phyloP scores from a whole-genome alignment of 169 alveolate genomes.

The Perkinsus olseni region DNA sequence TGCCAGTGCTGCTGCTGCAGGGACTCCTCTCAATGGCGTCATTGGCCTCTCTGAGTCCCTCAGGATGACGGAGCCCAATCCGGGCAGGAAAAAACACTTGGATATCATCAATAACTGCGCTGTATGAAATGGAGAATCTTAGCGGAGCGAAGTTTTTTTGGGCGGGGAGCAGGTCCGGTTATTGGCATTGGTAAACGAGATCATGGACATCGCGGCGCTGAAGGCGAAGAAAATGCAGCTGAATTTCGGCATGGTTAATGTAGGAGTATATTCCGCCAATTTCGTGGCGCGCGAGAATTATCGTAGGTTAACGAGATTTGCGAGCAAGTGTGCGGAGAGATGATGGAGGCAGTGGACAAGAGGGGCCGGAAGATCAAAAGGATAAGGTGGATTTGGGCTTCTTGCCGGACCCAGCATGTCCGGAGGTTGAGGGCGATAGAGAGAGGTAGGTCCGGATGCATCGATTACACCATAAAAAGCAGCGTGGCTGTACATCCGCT shows the following conservation, averaged over 20 bases:
- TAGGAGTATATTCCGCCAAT: neutral
- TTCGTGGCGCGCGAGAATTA: neutral
- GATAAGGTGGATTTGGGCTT: neutral
- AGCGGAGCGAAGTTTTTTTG: neutral
- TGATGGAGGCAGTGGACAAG: neutral
- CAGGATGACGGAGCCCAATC: neutral
- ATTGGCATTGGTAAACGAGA: neutral
- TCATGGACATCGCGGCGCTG: neutral
- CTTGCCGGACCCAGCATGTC: neutral
- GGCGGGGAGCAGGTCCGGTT: neutral
- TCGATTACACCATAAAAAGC: neutral
- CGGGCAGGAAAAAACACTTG: neutral
- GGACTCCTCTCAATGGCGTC: neutral
- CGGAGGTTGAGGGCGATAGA: neutral
- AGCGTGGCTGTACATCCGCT: no score
- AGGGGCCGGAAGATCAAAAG: neutral
- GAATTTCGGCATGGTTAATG: neutral
- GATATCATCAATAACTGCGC: neutral
- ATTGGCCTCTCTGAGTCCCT: neutral
- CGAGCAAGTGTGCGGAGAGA: neutral
- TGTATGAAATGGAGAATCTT: neutral
- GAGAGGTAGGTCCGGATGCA: neutral
- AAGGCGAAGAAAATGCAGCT: neutral
- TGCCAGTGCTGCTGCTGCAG: neutral
- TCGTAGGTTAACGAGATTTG: neutral